A percentile compares a stretch with the other conserved stretches of the same genome.
Evolutionary conservation across 768 basidiomycete species (phyloP).

Genomic region (Pulveroboletus sp.): DNA sequence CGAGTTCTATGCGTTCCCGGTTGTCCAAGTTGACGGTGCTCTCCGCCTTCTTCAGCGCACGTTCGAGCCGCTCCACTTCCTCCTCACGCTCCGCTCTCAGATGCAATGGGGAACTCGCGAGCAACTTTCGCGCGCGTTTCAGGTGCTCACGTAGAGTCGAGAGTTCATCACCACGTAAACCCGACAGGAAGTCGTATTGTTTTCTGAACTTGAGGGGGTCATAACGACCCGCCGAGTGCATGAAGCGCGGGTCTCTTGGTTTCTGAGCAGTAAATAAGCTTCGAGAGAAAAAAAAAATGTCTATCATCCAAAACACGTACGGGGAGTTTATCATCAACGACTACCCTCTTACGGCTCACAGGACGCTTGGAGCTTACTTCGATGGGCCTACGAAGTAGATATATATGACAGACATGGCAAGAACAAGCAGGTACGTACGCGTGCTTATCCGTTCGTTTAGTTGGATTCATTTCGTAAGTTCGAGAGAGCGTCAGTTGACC

Average conservation of each 20-base stretch:
- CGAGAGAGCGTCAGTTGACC: slow-evolving; percentile 40
- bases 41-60: slow-evolving; percentile 70
- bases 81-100: slow-evolving; percentile 54
- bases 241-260: slow-evolving; percentile 83
- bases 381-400: slow-evolving; percentile 49
- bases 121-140: slow-evolving; percentile 61
- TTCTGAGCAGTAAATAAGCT: slow-evolving; percentile 40
- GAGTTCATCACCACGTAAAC: slow-evolving; percentile 62
- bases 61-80: slow-evolving; percentile 68
- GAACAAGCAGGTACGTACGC: slow-evolving; percentile 55
- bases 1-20: slow-evolving; percentile 63
- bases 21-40: slow-evolving; percentile 71
- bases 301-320: slow-evolving; percentile 38
- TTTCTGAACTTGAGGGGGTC: slow-evolving; percentile 58
- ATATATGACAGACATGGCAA: neutral
- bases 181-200: slow-evolving; percentile 72
- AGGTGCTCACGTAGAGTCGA: slow-evolving; percentile 58
- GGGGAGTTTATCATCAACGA: slow-evolving; percentile 60
- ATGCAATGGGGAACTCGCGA: slow-evolving; percentile 57
- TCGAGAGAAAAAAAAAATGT: slow-evolving; percentile 1
- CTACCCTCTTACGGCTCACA: slow-evolving; percentile 64
- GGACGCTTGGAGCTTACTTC: slow-evolving; percentile 84
- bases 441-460: slow-evolving; percentile 73
- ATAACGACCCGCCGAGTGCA: slow-evolving; percentile 65
- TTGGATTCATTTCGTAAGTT: slow-evolving; percentile 40